Conservation (phyloP, 495 filamentous ascomycete species). For the Apiosordaria backusii region DNA sequence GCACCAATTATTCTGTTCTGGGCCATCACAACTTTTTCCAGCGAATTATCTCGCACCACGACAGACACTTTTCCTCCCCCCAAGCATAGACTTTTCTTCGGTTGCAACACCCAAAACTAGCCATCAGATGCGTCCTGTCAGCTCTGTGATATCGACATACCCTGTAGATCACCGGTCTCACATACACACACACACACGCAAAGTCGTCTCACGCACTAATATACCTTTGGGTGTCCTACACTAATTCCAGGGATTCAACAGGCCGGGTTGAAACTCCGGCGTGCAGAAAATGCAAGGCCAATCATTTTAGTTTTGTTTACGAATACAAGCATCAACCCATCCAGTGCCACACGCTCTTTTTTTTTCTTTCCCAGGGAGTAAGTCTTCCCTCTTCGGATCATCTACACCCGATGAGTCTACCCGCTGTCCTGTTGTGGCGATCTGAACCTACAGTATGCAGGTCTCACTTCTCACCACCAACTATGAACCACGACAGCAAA, state of each 20-base stretch:
- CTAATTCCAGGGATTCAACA: not conserved
- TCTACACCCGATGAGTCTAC: not conserved
- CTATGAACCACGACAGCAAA: too few relatives aligned
- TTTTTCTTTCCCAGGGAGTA: not conserved
- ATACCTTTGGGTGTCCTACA: not conserved
- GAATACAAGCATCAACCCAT: not conserved
- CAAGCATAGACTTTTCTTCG: not conserved
- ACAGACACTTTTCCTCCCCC: too few relatives aligned
- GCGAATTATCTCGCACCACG: not conserved
- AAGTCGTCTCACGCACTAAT: not conserved
- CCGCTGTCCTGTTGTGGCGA: too few relatives aligned
- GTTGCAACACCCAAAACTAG: not conserved
- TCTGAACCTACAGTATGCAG: not conserved
- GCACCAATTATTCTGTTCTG: not conserved
- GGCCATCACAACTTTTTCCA: not conserved
- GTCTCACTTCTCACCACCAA: too few relatives aligned
- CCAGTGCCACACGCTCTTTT: too few relatives aligned
- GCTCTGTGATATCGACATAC: not conserved
- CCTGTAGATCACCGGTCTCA: not conserved
- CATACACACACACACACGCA: not conserved
- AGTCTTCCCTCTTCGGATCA: not conserved
- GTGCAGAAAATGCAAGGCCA: not conserved
- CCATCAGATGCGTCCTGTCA: not conserved
- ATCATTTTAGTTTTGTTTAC: not conserved
- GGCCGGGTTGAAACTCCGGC: not conserved